Evolutionary conservation across 148 eudicot species (phyloP), one percentile per base, ranked within the genome.

Genomic region (Amaranthus hypochondriacus): DNA sequence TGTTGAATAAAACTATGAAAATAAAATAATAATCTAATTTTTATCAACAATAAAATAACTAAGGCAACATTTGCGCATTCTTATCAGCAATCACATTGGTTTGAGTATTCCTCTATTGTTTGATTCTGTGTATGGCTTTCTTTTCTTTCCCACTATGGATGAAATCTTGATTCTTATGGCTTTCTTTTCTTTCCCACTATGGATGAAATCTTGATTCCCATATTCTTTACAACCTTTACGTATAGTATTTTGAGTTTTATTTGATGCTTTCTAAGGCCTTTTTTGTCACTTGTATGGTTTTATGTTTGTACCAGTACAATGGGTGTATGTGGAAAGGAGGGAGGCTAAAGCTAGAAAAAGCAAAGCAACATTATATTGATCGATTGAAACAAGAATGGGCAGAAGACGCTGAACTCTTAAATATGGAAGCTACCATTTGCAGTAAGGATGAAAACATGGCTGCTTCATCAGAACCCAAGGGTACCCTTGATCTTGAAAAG

Each of bases 281-380:
- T 62, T 71, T 42, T 58, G 14, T 72, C 6, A 43, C 52, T 56
- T 71, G 9, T 39, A 28, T 54, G 13, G 4, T 66, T 28, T 28
- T 28, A 44, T 73, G 11, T 68, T 70, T 61, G 73, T 42, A 82
- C 56, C 88, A 95, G 99, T 95, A 95, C 71, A 95, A 90, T 81
- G 99, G 99, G 63, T 95, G 99, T 72, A 78, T 83, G 85, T 95
- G 99, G 99, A 95, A 92, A 78, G 97, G 99, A 76, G 96, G 97
- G 58, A 95, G 81, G 79, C 79, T 95, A 75, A 89, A 83, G 81
- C 92, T 95, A 53, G 99, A 95, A 87, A 92, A 90, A 81, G 97
- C 97, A 53, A 95, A 82, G 77, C 92, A 92, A 72, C 92, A 92
- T 75, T 92, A 87, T 84, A 82, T 85, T 80, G 82, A 82, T 74